These are phyloP conservation scores for Solanum lycopersicoides DNA, from an alignment of 257 asterid species.

Conservation along the genomic window DNA sequence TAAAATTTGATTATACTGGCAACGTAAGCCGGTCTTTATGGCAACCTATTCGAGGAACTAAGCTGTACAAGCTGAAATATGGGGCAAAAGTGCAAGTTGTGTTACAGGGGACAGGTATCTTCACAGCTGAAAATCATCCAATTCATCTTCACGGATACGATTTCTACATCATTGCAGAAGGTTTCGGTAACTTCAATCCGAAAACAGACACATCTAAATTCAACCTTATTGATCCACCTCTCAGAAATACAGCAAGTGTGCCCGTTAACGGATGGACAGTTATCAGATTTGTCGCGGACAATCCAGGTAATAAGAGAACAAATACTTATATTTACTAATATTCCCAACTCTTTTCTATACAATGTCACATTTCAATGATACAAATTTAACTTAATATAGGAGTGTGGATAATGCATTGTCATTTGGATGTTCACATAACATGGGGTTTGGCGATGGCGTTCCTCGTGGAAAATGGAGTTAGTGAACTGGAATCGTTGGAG, in stretches of 20 bases:
- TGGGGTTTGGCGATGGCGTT: slow-evolving; percentile 89
- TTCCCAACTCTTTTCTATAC: neutral
- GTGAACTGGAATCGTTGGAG: slow-evolving; percentile 36
- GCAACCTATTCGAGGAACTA: slow-evolving; percentile 64
- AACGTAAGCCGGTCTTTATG: slow-evolving; percentile 66
- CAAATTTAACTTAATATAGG: slow-evolving; percentile 26
- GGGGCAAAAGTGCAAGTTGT: slow-evolving; percentile 76
- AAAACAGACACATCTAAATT: slow-evolving; percentile 44
- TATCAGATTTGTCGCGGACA: slow-evolving; percentile 80
- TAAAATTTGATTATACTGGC: slow-evolving; percentile 64
- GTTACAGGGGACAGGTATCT: slow-evolving; percentile 70
- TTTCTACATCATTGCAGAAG: slow-evolving; percentile 73
- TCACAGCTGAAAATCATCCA: slow-evolving; percentile 81
- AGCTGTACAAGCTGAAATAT: slow-evolving; percentile 47
- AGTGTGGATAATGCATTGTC: slow-evolving; percentile 84
- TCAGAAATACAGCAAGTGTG: slow-evolving; percentile 60
- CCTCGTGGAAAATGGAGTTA: slow-evolving; percentile 67
- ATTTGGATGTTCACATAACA: slow-evolving; percentile 67
- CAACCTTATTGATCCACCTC: slow-evolving; percentile 78
- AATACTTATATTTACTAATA: neutral
- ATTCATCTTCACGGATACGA: slow-evolving; percentile 86
- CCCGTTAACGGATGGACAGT: slow-evolving; percentile 90
- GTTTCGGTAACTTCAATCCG: slow-evolving; percentile 69
- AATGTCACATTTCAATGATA: neutral
- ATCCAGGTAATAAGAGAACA: slow-evolving; percentile 47